These are phyloP conservation scores for Backusella westeae DNA, from an alignment of 192 early-diverging fungal species.

Conservation along the genomic window DNA sequence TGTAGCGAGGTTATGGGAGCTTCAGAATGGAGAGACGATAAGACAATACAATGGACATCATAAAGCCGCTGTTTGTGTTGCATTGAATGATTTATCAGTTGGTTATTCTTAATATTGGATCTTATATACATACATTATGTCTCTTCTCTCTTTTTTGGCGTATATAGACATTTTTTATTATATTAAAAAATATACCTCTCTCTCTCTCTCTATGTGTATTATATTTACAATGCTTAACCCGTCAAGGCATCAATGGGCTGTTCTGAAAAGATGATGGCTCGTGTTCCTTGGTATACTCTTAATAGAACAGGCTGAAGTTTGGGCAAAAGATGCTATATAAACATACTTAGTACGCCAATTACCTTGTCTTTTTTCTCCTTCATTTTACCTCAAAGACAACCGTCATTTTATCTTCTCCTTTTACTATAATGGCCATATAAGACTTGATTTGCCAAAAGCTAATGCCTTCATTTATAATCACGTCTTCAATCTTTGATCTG, in stretches of 20 bases:
- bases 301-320: conserved; percentile 43
- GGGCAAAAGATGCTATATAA: conserved; percentile 47
- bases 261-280: conserved; percentile 49
- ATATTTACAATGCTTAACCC: not conserved
- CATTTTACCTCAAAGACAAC: conserved; percentile 65
- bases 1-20: conserved; percentile 79
- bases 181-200: not conserved
- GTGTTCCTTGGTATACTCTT: conserved; percentile 50
- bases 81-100: conserved; percentile 76
- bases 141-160: not conserved
- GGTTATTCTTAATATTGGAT: conserved; percentile 18
- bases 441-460: conserved; percentile 68
- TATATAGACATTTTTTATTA: not conserved
- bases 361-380: not conserved
- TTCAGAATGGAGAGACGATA: conserved; percentile 73
- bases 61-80: conserved; percentile 85
- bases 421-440: conserved; percentile 69
- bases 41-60: conserved; percentile 89
- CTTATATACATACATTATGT: not conserved
- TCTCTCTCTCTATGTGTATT: not conserved
- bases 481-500: conserved; percentile 55
- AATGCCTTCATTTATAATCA: conserved; percentile 80
- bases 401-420: conserved; percentile 56
- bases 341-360: not conserved
- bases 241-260: not conserved